Evolutionary conservation across 257 asterid species (phyloP).

Genomic region (Petrea volubilis): DNA sequence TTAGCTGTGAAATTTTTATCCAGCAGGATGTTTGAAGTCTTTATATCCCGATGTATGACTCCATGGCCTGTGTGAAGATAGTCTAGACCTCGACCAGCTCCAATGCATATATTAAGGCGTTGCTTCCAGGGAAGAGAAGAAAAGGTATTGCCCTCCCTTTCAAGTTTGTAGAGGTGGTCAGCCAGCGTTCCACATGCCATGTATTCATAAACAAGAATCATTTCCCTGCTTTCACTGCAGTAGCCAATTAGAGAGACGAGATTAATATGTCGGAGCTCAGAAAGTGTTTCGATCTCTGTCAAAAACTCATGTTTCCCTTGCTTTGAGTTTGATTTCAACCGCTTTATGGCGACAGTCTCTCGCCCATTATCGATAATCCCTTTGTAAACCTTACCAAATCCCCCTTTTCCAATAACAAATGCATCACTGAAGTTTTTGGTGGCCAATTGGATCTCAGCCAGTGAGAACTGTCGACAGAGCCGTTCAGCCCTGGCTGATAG

Average conservation of each 20-base stretch:
- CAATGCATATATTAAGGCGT: no score
- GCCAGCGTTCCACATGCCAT: no score
- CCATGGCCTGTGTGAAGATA: no score
- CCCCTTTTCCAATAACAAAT: constrained; percentile 47
- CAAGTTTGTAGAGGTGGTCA: constrained; percentile 44
- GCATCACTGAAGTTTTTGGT: constrained; percentile 42
- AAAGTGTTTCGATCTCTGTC: constrained; percentile 53
- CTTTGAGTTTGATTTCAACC: constrained; percentile 37
- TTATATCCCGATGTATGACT: no score
- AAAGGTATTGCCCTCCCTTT: not conserved
- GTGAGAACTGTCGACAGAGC: constrained; percentile 41
- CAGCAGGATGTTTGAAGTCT: no score
- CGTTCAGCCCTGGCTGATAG: constrained; percentile 31
- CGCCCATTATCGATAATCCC: constrained; percentile 39
- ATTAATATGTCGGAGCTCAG: constrained; percentile 44
- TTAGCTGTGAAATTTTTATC: no score
- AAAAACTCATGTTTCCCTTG: constrained; percentile 52
- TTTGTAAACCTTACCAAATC: constrained; percentile 56
- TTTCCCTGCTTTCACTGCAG: constrained; percentile 47
- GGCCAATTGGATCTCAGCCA: constrained; percentile 40
- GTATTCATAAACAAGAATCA: constrained; percentile 51
- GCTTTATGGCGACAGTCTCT: constrained; percentile 45
- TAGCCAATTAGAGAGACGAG: constrained; percentile 57
- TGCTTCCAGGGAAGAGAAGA: constrained; percentile 44
- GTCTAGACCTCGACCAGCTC: no score